Conservation (phyloP, 352 stramenopile genomes). For the Phytophthora fragariaefolia region DNA sequence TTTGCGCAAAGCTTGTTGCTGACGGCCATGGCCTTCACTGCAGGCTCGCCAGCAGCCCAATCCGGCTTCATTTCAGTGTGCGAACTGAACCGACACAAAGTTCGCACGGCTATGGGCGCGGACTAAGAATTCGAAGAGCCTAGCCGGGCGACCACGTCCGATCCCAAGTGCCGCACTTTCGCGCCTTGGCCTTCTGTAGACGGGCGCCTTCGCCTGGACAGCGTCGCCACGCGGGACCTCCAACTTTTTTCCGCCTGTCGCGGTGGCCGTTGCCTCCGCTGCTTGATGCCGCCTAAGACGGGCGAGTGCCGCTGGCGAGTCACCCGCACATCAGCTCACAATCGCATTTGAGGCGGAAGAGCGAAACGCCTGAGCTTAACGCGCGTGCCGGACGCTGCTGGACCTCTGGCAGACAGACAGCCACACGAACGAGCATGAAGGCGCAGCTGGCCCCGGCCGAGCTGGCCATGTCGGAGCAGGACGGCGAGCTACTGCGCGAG, state of each 20-base stretch:
- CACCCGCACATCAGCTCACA: no score
- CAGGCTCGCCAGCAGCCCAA: constrained; percentile 7
- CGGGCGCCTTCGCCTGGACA: background rate
- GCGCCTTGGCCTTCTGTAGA: background rate
- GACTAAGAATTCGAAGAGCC: constrained; percentile 2
- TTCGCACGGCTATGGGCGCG: background rate
- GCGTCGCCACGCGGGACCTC: background rate
- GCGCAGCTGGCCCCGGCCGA: constrained; percentile 27
- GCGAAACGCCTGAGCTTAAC: constrained; percentile 11
- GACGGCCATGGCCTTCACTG: constrained; percentile 3
- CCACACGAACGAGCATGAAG: constrained; percentile 43
- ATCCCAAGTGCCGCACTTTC: background rate
- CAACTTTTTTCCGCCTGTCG: constrained; percentile 23
- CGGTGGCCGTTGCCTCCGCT: background rate
- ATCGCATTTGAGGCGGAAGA: constrained; percentile 26
- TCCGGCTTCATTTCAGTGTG: constrained; percentile 38
- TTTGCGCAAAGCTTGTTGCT: background rate
- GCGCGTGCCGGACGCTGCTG: background rate
- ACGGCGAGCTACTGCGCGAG: constrained; percentile 41
- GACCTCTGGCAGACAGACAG: background rate
- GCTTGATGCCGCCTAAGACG: background rate
- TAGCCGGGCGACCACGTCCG: background rate
- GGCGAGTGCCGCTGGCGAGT: background rate
- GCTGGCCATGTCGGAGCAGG: constrained; percentile 39
- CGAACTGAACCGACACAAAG: constrained; percentile 2